Conservation (phyloP, 2,329 filamentous ascomycete genomes). For the Dactylellina parvicollis region DNA sequence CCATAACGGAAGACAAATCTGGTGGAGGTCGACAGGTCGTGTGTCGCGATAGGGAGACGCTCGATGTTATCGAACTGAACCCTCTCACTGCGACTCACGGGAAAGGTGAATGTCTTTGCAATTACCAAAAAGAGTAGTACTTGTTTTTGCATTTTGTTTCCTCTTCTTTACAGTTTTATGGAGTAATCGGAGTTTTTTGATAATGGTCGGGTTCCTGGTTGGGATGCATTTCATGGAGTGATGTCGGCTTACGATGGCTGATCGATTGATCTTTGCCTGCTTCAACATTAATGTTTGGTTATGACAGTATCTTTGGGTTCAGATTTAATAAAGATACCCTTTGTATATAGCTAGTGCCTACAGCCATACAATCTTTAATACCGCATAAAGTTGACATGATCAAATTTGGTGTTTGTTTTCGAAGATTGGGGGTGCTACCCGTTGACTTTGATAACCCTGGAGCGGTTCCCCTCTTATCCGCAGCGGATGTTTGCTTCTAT, state of each 20-base stretch:
- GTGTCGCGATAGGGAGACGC: conserved; percentile 33
- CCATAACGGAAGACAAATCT: conserved; percentile 30
- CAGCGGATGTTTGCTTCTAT: too few relatives aligned
- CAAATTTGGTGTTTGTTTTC: too few relatives aligned
- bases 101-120: conserved; percentile 37
- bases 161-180: neutral
- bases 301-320: neutral
- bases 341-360: neutral
- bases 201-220: conserved; percentile 5
- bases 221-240: neutral
- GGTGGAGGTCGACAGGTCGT: conserved; percentile 40
- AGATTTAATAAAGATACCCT: neutral
- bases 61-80: conserved; percentile 27
- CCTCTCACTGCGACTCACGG: conserved; percentile 6
- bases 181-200: conserved; percentile 7
- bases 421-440: too few relatives aligned
- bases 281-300: neutral
- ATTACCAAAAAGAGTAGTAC: conserved; percentile 22
- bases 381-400: too few relatives aligned
- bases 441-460: too few relatives aligned
- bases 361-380: neutral
- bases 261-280: neutral
- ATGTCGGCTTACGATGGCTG: neutral
- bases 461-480: too few relatives aligned
- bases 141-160: neutral